phyloP scores from a whole-genome alignment of 169 alveolate genomes.

The Eimeria maxima region DNA sequence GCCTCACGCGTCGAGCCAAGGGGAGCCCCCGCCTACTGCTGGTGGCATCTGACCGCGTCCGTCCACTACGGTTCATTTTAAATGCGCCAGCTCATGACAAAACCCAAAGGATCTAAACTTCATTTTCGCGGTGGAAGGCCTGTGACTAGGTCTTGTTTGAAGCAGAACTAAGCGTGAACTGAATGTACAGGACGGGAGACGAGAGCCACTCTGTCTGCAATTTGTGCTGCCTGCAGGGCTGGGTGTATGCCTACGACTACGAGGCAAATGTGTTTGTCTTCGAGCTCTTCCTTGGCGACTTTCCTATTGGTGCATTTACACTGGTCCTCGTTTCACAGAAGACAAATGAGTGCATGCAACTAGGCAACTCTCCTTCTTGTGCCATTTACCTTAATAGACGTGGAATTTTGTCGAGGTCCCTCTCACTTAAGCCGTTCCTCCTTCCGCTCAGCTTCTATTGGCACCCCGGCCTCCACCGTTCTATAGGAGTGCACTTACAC shows the following conservation, averaged over 20 bases:
- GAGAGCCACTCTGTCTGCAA: not conserved
- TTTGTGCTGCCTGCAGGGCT: slow-evolving; percentile 67
- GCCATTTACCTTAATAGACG: not conserved
- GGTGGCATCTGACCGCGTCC: slow-evolving; percentile 64
- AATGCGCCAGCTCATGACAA: not conserved
- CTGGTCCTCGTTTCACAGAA: not conserved
- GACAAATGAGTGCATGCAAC: not conserved
- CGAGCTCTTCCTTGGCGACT: slow-evolving; percentile 68
- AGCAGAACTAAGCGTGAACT: not conserved
- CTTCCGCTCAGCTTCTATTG: not conserved
- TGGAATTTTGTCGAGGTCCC: not conserved
- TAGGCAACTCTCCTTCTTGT: not conserved
- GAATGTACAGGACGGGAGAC: not conserved
- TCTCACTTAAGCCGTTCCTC: not conserved
- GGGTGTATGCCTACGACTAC: slow-evolving; percentile 73
- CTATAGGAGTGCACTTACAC: not conserved
- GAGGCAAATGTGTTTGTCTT: slow-evolving; percentile 76
- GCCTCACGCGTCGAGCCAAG: slow-evolving; percentile 72
- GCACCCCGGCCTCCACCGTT: not conserved
- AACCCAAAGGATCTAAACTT: not conserved
- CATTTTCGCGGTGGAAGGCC: not conserved
- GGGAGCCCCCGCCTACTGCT: slow-evolving; percentile 64
- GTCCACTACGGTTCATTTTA: not conserved
- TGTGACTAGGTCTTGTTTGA: not conserved
- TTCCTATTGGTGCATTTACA: not conserved